Evolutionary conservation across 140 eudicot genomes (phyloP).

Genomic region (Bidens hawaiensis): DNA sequence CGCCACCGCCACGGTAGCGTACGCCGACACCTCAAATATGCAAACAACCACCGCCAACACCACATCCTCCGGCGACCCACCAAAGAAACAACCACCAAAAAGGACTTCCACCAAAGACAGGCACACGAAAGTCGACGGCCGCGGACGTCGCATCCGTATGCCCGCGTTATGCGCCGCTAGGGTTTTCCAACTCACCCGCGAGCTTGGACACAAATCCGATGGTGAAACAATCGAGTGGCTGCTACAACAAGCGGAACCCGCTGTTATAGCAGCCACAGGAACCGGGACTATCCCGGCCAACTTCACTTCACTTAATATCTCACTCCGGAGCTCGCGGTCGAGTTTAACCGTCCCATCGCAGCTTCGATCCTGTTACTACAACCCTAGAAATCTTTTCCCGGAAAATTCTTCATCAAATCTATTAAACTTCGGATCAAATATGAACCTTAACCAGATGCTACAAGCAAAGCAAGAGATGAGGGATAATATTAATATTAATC

Average conservation of each 20-base stretch:
- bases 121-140: slow-evolving; percentile 85
- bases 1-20: slow-evolving; percentile 23
- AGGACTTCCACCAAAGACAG: slow-evolving; percentile 88
- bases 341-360: slow-evolving; percentile 84
- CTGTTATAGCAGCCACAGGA: slow-evolving; percentile 94
- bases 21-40: slow-evolving; percentile 32
- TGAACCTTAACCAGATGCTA: slow-evolving; percentile 32
- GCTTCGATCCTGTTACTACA: slow-evolving; percentile 62
- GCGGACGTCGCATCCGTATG: slow-evolving; percentile 97
- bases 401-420: slow-evolving; percentile 37
- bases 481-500: slow-evolving; percentile 17
- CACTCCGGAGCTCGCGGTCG: slow-evolving; percentile 90
- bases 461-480: slow-evolving; percentile 63
- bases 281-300: slow-evolving; percentile 96
- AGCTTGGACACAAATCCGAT: slow-evolving; percentile 90
- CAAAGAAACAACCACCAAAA: slow-evolving; percentile 74
- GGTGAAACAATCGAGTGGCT: slow-evolving; percentile 94
- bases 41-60: slow-evolving; percentile 25
- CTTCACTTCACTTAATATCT: slow-evolving; percentile 79
- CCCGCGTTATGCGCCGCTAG: slow-evolving; percentile 97
- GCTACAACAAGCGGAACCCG: slow-evolving; percentile 87
- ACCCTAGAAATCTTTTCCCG: slow-evolving; percentile 51
- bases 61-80: slow-evolving; percentile 40
- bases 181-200: slow-evolving; percentile 92
- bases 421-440: slow-evolving; percentile 49